phyloP scores from a whole-genome alignment of 2,329 filamentous ascomycete species.

The Diplodia scrobiculata region DNA sequence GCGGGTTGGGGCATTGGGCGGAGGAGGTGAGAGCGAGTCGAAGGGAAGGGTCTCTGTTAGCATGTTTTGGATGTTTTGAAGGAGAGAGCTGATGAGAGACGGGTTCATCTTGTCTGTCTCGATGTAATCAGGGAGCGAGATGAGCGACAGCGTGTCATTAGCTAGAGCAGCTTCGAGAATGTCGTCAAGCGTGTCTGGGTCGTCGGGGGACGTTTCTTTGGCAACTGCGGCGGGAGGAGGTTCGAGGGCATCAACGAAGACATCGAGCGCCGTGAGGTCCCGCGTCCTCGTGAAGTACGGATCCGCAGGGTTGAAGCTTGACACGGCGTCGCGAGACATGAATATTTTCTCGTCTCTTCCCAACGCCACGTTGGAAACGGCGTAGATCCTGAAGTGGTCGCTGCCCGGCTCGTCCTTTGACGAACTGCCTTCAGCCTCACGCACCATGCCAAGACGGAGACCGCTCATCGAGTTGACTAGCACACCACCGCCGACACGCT shows the following conservation, averaged over 20 bases:
- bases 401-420: constrained; percentile 32
- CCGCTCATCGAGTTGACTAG: constrained; percentile 63
- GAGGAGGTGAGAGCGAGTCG: constrained; percentile 29
- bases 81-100: constrained; percentile 41
- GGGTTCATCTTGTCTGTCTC: constrained; percentile 36
- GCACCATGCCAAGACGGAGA: constrained; percentile 66
- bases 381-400: constrained; percentile 69
- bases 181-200: constrained; percentile 6
- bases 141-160: constrained; percentile 29
- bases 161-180: constrained; percentile 20
- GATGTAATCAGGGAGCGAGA: constrained; percentile 35
- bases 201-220: neutral
- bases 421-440: constrained; percentile 54
- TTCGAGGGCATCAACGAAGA: constrained; percentile 63
- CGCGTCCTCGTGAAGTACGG: constrained; percentile 80
- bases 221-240: constrained; percentile 32
- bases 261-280: constrained; percentile 71
- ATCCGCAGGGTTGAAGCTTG: constrained; percentile 72
- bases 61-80: constrained; percentile 43
- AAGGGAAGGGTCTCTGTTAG: constrained; percentile 34
- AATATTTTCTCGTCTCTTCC: constrained; percentile 87
- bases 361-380: constrained; percentile 76
- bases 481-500: constrained; percentile 62
- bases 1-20: constrained; percentile 28
- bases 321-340: constrained; percentile 68